Evolutionary conservation across 768 basidiomycete genomes (phyloP), one percentile per base, ranked within the genome.

Genomic region (Hygrocybe coccinea): DNA sequence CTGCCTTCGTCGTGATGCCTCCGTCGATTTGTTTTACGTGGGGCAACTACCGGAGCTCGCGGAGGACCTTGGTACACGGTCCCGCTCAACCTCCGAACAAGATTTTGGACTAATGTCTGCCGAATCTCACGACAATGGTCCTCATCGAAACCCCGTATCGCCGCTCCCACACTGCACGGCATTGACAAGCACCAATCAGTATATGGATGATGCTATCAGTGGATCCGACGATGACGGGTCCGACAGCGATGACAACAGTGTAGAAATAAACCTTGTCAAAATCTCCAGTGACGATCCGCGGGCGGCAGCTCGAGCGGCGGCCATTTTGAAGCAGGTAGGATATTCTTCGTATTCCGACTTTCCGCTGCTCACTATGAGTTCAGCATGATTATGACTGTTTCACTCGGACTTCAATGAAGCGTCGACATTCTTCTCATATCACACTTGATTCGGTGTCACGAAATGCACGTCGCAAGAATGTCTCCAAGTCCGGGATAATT

Each of bases 301-400:
- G 56, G 91, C 91, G 15, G 94, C 94, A 45, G 94, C 93, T 2
- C 75, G 90, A 47, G 94, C 93, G n/a, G 93, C 91, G 34, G 94
- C 94, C 0, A 94, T 97, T 56, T 75, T 97, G 62, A 92, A 89
- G 69, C 80, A 90, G 77, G 91, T 91, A 48, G n/a, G 82, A 68
- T n/a, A 33, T 52, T 43, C 50, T 21, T 46, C 7, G 38, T 17
- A 37, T 29, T 4, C 5, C 29, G 22, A 17, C 5, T 37, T 19
- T 29, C 33, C 22, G 24, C 15, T 55, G n/a, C 41, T 39, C 41
- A 35, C 6, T 49, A n/a, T n/a, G 38, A n/a, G 21, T 21, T 19
- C 56, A 91, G 87, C 86, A 95, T 62, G 86, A 94, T 69, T 89
- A 91, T 61, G 92, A 95, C 62, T 88, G 90, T 64, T 82, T 87